Percentiles rank a stretch among this genome's conserved stretches.
These are phyloP conservation scores for Meyerozyma elateridarum DNA, from an alignment of 1,139 yeast genomes.

Conservation along the genomic window DNA sequence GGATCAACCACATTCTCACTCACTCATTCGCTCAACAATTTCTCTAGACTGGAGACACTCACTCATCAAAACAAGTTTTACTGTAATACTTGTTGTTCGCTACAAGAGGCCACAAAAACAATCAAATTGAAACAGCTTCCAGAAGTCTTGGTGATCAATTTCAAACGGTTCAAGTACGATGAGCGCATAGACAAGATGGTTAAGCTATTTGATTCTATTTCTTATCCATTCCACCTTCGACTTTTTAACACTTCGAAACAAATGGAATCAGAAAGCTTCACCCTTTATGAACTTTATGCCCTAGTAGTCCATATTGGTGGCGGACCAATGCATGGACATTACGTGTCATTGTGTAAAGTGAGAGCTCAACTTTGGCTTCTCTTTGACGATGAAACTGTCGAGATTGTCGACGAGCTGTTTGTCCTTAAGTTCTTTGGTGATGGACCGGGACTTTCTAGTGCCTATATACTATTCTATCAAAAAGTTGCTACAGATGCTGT, in stretches of 20 bases:
- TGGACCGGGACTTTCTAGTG: slow-evolving; percentile 84
- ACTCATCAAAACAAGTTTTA: slow-evolving; percentile 87
- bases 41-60: slow-evolving; percentile 80
- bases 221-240: slow-evolving; percentile 70
- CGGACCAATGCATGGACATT: slow-evolving; percentile 97
- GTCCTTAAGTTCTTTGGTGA: slow-evolving; percentile 89
- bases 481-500: slow-evolving; percentile 19
- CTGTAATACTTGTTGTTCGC: slow-evolving; percentile 84
- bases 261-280: slow-evolving; percentile 35
- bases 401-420: slow-evolving; percentile 75
- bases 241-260: slow-evolving; percentile 55
- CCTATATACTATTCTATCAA: slow-evolving; percentile 77
- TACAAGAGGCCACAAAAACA: slow-evolving; percentile 94
- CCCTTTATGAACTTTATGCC: slow-evolving; percentile 76
- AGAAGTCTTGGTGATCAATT: slow-evolving; percentile 71
- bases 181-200: slow-evolving; percentile 79
- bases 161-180: slow-evolving; percentile 87
- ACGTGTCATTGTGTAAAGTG: slow-evolving; percentile 80
- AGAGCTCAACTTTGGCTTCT: slow-evolving; percentile 80
- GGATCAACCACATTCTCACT: slow-evolving; percentile 59
- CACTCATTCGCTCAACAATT: slow-evolving; percentile 70
- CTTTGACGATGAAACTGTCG: slow-evolving; percentile 94
- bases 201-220: slow-evolving; percentile 79
- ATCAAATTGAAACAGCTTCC: slow-evolving; percentile 80
- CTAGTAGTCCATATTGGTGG: slow-evolving; percentile 95